These are phyloP conservation scores for Vaccinium myrtillus DNA, from an alignment of 148 eudicot genomes.

Conservation along the genomic window DNA sequence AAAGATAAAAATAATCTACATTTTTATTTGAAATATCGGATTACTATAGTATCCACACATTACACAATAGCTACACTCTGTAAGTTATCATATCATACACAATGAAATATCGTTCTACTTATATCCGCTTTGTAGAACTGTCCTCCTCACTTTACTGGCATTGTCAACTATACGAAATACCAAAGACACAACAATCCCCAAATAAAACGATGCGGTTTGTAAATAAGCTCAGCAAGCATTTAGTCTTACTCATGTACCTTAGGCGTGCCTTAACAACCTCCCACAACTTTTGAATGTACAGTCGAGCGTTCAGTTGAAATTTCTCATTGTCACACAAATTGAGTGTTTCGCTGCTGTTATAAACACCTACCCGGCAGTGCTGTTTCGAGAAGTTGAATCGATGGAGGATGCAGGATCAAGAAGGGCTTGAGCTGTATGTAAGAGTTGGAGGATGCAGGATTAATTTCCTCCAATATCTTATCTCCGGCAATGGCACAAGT, in stretches of 20 bases:
- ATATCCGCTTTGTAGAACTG: background rate
- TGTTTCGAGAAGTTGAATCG: background rate
- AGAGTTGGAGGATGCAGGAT: background rate
- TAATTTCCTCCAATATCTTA: slow-evolving; percentile 3
- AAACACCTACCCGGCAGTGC: background rate
- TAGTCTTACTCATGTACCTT: background rate
- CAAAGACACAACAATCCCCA: background rate
- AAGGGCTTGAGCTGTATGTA: background rate
- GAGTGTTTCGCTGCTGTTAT: background rate
- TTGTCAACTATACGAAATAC: background rate
- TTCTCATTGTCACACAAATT: background rate
- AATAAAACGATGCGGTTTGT: background rate
- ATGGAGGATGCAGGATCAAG: background rate
- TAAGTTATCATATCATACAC: no score
- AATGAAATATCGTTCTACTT: background rate
- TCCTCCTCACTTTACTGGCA: background rate
- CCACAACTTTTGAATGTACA: background rate
- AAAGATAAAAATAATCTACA: no score
- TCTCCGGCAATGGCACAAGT: background rate
- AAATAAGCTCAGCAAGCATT: background rate
- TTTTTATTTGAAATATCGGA: no score
- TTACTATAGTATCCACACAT: no score
- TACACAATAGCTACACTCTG: no score
- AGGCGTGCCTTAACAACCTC: background rate
- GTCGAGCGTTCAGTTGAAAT: background rate